Evolutionary conservation across 257 asterid genomes (phyloP).

Genomic region (Sherardia arvensis): DNA sequence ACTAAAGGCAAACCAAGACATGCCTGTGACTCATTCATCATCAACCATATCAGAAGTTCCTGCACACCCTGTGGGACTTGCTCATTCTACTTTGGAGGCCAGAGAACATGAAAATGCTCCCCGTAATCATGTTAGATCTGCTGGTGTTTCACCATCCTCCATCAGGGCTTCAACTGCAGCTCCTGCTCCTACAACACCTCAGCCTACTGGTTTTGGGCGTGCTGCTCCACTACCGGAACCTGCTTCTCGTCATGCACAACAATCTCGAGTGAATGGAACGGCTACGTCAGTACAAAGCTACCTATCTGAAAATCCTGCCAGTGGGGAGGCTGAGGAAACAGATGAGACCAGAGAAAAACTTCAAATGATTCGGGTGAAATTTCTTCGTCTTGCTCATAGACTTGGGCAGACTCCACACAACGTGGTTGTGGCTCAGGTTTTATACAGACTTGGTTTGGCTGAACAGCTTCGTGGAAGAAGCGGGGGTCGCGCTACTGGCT

Average conservation of each 20-base stretch:
- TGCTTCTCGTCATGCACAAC: slow-evolving; percentile 62
- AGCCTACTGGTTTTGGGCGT: slow-evolving; percentile 94
- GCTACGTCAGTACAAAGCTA: slow-evolving; percentile 52
- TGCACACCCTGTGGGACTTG: slow-evolving; percentile 46
- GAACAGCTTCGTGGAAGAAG: slow-evolving; percentile 94
- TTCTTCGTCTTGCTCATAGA: slow-evolving; percentile 89
- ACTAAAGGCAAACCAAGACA: slow-evolving; percentile 15
- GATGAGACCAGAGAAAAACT: slow-evolving; percentile 99
- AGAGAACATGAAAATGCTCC: slow-evolving; percentile 12
- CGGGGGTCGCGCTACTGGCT: slow-evolving; percentile 81
- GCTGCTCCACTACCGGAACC: slow-evolving; percentile 76
- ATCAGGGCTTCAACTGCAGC: slow-evolving; percentile 21
- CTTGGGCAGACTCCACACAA: slow-evolving; percentile 98
- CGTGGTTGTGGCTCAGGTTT: slow-evolving; percentile 96
- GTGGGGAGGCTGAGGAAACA: slow-evolving; percentile 78
- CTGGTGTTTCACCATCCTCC: slow-evolving; percentile 31
- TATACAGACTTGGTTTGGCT: slow-evolving; percentile 92
- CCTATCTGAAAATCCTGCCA: slow-evolving; percentile 57
- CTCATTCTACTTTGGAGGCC: slow-evolving; percentile 44
- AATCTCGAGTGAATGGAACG: slow-evolving; percentile 77
- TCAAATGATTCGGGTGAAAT: slow-evolving; percentile 96
- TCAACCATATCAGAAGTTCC: slow-evolving; percentile 20
- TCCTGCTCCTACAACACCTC: slow-evolving; percentile 33
- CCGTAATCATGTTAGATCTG: slow-evolving; percentile 27
- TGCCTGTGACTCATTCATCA: slow-evolving; percentile 11